These are phyloP conservation scores for Chaetomiaceae sp. DNA, from an alignment of 2,329 filamentous ascomycete genomes.

Conservation along the genomic window DNA sequence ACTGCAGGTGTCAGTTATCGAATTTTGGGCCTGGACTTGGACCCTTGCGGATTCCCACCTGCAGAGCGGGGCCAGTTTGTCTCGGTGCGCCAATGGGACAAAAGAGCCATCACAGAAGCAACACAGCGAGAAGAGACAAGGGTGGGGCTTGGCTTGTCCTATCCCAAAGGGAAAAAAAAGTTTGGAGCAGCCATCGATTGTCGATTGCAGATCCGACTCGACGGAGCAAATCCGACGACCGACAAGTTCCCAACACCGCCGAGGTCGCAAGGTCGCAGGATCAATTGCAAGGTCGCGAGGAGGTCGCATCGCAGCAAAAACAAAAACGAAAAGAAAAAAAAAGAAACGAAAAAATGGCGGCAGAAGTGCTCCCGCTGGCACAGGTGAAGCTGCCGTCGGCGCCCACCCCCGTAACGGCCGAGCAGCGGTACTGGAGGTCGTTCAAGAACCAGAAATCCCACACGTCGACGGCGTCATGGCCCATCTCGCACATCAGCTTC, in stretches of 20 bases:
- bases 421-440: constrained; percentile 93
- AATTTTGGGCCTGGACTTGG: too few relatives aligned
- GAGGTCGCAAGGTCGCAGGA: too few relatives aligned
- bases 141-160: background rate
- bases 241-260: too few relatives aligned
- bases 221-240: too few relatives aligned
- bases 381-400: constrained; percentile 79
- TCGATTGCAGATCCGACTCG: background rate
- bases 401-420: constrained; percentile 77
- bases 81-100: background rate
- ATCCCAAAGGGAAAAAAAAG: constrained; percentile 10
- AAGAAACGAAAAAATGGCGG: constrained; percentile 59
- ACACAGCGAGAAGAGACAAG: too few relatives aligned
- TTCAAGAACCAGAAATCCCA: constrained; percentile 90
- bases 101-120: background rate
- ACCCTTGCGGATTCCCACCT: background rate
- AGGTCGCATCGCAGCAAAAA: background rate
- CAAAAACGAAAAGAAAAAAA: constrained; percentile 18
- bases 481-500: constrained; percentile 85
- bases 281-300: background rate
- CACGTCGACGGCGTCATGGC: constrained; percentile 83
- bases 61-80: background rate
- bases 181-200: background rate
- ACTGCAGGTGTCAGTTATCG: too few relatives aligned
- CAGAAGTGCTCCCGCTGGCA: constrained; percentile 74